These are phyloP conservation scores for Solanum chacoense DNA, from an alignment of 305 asterid species.

Conservation along the genomic window DNA sequence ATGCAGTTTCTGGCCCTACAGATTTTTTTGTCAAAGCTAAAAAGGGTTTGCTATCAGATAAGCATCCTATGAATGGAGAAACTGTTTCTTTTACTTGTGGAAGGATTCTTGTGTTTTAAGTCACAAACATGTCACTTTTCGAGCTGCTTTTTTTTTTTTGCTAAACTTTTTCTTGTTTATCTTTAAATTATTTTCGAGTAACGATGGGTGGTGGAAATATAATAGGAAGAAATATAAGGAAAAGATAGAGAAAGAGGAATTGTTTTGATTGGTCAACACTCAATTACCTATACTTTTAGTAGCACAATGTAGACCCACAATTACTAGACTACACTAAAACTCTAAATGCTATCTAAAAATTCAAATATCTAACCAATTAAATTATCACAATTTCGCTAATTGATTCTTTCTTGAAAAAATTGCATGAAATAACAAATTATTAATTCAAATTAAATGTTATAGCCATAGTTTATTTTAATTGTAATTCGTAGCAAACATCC, in stretches of 20 bases:
- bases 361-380: not conserved
- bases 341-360: not conserved
- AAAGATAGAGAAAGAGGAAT: not conserved
- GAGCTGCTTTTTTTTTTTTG: not conserved
- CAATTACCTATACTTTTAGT: not conserved
- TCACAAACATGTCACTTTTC: not conserved
- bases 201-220: not conserved
- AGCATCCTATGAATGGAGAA: constrained; percentile 7
- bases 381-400: not conserved
- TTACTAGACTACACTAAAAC: not conserved
- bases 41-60: not conserved
- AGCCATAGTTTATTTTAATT: no score
- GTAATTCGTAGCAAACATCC: no score
- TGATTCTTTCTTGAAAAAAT: not conserved
- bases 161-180: not conserved
- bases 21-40: not conserved
- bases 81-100: not conserved
- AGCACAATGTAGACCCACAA: not conserved
- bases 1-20: not conserved
- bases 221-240: not conserved
- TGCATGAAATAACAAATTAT: no score
- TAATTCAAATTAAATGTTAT: no score
- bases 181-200: not conserved
- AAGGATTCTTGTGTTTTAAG: not conserved
- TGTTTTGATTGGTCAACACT: not conserved